These are phyloP conservation scores for Monosporozyma servazzii DNA, from an alignment of 805 yeast species.

Conservation along the genomic window DNA sequence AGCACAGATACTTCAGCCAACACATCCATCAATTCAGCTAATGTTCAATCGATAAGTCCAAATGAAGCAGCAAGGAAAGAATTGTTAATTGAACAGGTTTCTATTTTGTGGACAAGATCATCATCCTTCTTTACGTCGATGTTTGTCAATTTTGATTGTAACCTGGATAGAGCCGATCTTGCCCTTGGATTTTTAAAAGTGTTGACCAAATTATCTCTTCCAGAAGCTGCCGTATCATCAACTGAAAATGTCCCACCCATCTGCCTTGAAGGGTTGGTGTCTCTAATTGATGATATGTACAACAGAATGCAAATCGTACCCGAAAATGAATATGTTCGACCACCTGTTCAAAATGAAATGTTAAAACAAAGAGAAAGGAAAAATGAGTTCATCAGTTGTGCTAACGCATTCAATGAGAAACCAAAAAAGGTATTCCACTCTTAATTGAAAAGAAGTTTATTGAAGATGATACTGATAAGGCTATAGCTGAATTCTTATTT, in stretches of 20 bases:
- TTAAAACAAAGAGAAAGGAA: conserved; percentile 40
- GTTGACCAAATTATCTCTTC: conserved; percentile 68
- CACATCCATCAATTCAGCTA: background rate
- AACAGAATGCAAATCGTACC: conserved; percentile 31
- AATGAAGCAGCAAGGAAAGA: conserved; percentile 48
- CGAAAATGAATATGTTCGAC: conserved; percentile 18
- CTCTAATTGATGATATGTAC: conserved; percentile 55
- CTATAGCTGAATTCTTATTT: conserved; percentile 67
- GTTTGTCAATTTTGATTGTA: conserved; percentile 83
- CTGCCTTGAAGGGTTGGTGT: conserved; percentile 78
- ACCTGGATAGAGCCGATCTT: conserved; percentile 75
- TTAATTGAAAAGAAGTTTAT: conserved; percentile 62
- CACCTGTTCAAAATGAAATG: conserved; percentile 12
- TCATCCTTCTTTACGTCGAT: conserved; percentile 68
- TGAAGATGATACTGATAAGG: conserved; percentile 40
- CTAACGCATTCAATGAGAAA: conserved; percentile 65
- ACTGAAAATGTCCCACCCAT: conserved; percentile 88
- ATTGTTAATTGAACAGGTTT: conserved; percentile 71
- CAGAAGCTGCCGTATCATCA: conserved; percentile 72
- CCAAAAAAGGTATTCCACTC: conserved; percentile 67
- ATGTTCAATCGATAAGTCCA: background rate
- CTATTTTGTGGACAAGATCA: conserved; percentile 72
- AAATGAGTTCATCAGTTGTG: conserved; percentile 66
- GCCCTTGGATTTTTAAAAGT: conserved; percentile 58
- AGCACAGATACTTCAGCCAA: background rate